Percentiles rank a stretch among this genome's conserved stretches.
phyloP scores from a whole-genome alignment of 1,284 basidiomycete genomes.

The Ganoderma resinaceum region DNA sequence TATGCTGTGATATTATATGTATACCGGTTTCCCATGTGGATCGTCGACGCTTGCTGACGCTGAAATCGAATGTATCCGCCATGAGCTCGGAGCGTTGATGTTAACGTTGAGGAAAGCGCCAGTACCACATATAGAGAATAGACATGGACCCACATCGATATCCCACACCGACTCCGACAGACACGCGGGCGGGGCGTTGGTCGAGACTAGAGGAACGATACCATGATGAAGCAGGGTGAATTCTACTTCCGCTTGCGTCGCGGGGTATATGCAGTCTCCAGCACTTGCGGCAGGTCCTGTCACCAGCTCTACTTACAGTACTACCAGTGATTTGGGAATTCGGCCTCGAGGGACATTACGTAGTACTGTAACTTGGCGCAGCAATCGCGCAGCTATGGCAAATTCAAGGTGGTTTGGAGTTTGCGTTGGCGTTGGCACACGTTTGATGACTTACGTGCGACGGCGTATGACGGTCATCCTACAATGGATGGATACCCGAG shows the following conservation, averaged over 20 bases:
- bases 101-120: too few relatives aligned
- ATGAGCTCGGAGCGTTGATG: too few relatives aligned
- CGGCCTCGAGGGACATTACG: background rate
- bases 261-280: too few relatives aligned
- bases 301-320: background rate
- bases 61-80: background rate
- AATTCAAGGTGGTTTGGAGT: background rate
- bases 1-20: background rate
- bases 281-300: too few relatives aligned
- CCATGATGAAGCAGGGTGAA: too few relatives aligned
- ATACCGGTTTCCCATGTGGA: background rate
- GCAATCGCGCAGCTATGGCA: too few relatives aligned
- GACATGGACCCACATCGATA: background rate
- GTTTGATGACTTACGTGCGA: too few relatives aligned
- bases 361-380: background rate
- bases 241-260: too few relatives aligned
- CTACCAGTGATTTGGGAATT: background rate
- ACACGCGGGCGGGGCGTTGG: too few relatives aligned
- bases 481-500: background rate
- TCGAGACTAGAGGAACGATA: too few relatives aligned
- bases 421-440: too few relatives aligned
- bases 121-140: background rate
- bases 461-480: background rate
- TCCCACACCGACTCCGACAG: constrained; percentile 2
- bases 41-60: background rate